Evolutionary conservation across 495 filamentous ascomycete genomes (phyloP).

Genomic region (Thermothielavioides terrestris): DNA sequence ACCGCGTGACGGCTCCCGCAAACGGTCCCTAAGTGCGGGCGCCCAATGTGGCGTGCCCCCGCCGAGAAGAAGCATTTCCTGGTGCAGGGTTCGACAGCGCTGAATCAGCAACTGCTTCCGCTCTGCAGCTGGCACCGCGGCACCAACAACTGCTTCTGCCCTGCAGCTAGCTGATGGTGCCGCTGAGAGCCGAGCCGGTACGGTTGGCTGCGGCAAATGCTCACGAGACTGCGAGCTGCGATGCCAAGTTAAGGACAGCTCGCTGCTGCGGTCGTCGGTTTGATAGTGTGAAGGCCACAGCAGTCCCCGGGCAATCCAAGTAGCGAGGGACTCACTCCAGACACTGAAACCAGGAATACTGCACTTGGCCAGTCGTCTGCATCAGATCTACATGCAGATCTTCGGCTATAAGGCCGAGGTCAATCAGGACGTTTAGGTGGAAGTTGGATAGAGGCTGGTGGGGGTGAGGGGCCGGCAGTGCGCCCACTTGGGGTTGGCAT

Average conservation of each 20-base stretch:
- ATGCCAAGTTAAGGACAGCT: background rate
- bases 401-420: background rate
- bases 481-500: background rate
- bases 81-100: too few relatives aligned
- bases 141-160: background rate
- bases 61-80: too few relatives aligned
- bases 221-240: background rate
- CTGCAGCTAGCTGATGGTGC: constrained; percentile 3
- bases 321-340: background rate
- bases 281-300: background rate
- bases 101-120: too few relatives aligned
- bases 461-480: background rate
- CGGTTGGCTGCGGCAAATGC: background rate
- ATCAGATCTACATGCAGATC: background rate
- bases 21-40: background rate
- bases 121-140: too few relatives aligned
- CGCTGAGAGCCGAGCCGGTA: constrained; percentile 8
- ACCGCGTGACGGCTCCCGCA: background rate
- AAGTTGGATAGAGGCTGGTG: background rate
- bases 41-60: too few relatives aligned
- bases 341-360: background rate
- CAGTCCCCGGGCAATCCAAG: too few relatives aligned
- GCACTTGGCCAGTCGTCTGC: background rate
- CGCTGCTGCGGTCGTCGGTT: background rate
- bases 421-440: background rate